Conservation (phyloP, 139 green algal genomes). For the Dunaliella sp. region DNA sequence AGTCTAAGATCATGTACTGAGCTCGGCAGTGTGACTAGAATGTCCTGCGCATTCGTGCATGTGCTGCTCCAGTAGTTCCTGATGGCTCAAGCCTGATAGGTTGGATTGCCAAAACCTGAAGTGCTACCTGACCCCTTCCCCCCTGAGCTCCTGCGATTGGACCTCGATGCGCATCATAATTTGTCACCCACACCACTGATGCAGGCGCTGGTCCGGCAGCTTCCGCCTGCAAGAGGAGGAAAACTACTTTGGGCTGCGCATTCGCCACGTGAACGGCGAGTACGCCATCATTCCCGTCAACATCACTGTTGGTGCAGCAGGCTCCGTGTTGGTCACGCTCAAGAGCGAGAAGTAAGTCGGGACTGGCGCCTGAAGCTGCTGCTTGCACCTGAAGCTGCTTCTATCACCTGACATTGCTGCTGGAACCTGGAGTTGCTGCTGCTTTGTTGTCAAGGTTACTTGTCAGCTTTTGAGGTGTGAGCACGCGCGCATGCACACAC, state of each 20-base stretch:
- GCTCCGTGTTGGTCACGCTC: constrained; percentile 56
- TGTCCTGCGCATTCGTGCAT: constrained; percentile 15
- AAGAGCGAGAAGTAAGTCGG: constrained; percentile 50
- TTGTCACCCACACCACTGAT: too few species aligned
- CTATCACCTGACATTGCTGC: too few species aligned
- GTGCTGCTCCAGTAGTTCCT: not conserved
- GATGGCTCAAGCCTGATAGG: too few species aligned
- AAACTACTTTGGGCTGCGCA: constrained; percentile 77
- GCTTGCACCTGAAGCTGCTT: too few species aligned
- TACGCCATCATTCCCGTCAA: constrained; percentile 85
- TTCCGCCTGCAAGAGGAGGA: constrained; percentile 68
- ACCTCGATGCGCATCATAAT: not conserved
- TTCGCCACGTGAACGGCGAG: constrained; percentile 28
- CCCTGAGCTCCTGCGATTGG: not conserved
- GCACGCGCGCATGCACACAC: too few species aligned
- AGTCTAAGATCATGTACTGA: too few species aligned
- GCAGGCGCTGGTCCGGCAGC: constrained; percentile 52
- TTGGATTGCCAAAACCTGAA: too few species aligned
- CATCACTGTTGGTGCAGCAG: constrained; percentile 72
- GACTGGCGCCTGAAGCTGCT: too few species aligned
- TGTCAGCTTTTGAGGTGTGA: too few species aligned
- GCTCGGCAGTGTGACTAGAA: too few species aligned
- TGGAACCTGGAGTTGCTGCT: too few species aligned
- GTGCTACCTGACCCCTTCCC: not conserved
- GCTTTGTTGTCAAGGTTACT: too few species aligned